Percentiles rank a stretch among this genome's conserved stretches.
phyloP scores from a whole-genome alignment of 2,329 filamentous ascomycete species.

The Setomelanomma holmii region DNA sequence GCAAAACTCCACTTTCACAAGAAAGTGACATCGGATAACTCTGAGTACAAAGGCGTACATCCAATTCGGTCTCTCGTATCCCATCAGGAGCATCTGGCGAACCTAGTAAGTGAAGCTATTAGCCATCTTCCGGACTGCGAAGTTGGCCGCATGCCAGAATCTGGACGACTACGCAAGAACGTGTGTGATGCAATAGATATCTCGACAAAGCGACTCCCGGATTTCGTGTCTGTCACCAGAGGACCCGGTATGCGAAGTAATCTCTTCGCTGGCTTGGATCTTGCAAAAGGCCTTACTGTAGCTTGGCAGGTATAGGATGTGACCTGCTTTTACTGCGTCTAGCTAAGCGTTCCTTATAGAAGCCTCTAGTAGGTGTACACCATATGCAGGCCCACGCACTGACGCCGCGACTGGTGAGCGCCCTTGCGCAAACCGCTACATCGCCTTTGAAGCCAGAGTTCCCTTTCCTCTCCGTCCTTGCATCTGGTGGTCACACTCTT shows the following conservation, averaged over 20 bases:
- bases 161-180: too few relatives aligned
- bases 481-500: constrained; percentile 91
- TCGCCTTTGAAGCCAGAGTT: constrained; percentile 56
- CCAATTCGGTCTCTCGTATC: constrained; percentile 77
- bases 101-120: constrained; percentile 71
- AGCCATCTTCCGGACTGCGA: constrained; percentile 56
- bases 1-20: constrained; percentile 77
- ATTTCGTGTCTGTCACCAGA: constrained; percentile 88
- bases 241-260: constrained; percentile 88
- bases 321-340: neutral
- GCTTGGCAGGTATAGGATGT: constrained; percentile 67
- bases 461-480: constrained; percentile 86
- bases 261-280: constrained; percentile 78
- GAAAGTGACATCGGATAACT: constrained; percentile 82
- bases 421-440: constrained; percentile 55
- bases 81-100: constrained; percentile 74
- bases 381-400: constrained; percentile 98
- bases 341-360: constrained; percentile 33
- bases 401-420: constrained; percentile 78
- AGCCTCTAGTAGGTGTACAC: constrained; percentile 85
- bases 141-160: neutral
- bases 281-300: constrained; percentile 84
- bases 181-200: neutral
- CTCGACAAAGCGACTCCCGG: constrained; percentile 59
- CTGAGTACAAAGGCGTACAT: constrained; percentile 77